phyloP scores from a whole-genome alignment of 2,329 filamentous ascomycete genomes.

The Elsinoe fawcettii region DNA sequence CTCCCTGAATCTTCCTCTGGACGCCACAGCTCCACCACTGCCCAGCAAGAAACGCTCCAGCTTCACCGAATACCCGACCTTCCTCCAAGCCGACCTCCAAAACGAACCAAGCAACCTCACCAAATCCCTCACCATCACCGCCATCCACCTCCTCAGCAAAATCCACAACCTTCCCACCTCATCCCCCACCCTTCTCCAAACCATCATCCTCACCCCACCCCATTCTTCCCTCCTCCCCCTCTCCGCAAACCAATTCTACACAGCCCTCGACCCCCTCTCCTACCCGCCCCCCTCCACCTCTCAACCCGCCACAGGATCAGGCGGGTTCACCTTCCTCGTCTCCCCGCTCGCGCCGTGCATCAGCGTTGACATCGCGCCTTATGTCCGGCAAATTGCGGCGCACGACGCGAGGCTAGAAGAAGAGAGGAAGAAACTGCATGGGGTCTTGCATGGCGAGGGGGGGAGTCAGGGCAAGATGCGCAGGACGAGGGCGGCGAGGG shows the following conservation, averaged over 20 bases:
- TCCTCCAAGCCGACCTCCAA: constrained; percentile 46
- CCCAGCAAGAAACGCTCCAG: constrained; percentile 45
- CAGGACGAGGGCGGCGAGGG: constrained; percentile 64
- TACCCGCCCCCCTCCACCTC: constrained; percentile 30
- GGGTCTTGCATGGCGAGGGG: constrained; percentile 28
- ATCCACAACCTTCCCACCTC: constrained; percentile 20
- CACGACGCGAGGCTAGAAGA: constrained; percentile 65
- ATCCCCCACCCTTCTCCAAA: constrained; percentile 19
- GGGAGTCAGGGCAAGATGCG: constrained; percentile 32
- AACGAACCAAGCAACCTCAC: constrained; percentile 38
- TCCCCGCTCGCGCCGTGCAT: constrained; percentile 35
- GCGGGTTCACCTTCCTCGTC: constrained; percentile 8
- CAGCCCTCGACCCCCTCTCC: constrained; percentile 47
- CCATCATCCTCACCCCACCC: constrained; percentile 5
- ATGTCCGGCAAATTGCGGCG: constrained; percentile 74
- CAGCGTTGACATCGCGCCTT: constrained; percentile 76
- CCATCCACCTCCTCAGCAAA: constrained; percentile 22
- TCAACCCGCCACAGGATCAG: constrained; percentile 21
- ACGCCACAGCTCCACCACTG: constrained; percentile 56
- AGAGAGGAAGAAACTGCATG: constrained; percentile 56
- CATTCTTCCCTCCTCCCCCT: constrained; percentile 28
- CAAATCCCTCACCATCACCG: constrained; percentile 28
- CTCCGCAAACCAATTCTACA: constrained; percentile 35
- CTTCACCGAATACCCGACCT: constrained; percentile 46
- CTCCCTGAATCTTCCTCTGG: constrained; percentile 37